Evolutionary conservation across 2,329 filamentous ascomycete species (phyloP).

Genomic region (Xylaria hypoxylon): DNA sequence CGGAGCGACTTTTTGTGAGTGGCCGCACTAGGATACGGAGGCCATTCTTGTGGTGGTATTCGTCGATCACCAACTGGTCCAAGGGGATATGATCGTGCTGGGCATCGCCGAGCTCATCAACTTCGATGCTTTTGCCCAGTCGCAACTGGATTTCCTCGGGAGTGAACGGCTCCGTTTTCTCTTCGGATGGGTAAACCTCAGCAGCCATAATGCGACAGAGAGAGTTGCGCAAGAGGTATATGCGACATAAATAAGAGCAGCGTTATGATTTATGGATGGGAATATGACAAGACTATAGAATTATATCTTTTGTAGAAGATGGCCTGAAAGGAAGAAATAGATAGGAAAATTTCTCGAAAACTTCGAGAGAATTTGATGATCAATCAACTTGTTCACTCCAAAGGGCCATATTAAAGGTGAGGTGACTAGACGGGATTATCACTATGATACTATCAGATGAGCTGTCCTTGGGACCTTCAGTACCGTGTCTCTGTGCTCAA

Average conservation of each 20-base stretch:
- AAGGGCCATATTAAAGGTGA: constrained; percentile 30
- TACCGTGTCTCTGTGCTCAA: constrained; percentile 36
- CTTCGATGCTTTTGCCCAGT: constrained; percentile 57
- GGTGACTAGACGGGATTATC: constrained; percentile 32
- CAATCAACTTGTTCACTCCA: constrained; percentile 41
- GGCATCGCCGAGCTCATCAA: constrained; percentile 57
- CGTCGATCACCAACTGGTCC: constrained; percentile 64
- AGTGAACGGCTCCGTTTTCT: constrained; percentile 70
- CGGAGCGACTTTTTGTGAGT: constrained; percentile 64
- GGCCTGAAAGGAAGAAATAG: constrained; percentile 32
- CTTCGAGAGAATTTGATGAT: constrained; percentile 38
- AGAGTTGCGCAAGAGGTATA: constrained; percentile 24
- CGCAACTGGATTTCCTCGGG: constrained; percentile 66
- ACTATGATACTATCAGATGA: constrained; percentile 51
- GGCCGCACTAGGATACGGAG: constrained; percentile 69
- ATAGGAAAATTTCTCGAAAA: constrained; percentile 31
- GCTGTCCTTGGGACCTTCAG: constrained; percentile 47
- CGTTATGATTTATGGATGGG: constrained; percentile 19
- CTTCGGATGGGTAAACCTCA: constrained; percentile 60
- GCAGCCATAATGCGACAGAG: constrained; percentile 57
- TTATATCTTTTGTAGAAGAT: constrained; percentile 29
- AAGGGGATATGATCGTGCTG: constrained; percentile 62
- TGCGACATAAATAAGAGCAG: constrained; percentile 27
- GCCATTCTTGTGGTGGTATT: constrained; percentile 65
- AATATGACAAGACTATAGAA: constrained; percentile 24